Conservation (phyloP, 169 alveolate genomes). For the Cryptosporidium sp. region DNA sequence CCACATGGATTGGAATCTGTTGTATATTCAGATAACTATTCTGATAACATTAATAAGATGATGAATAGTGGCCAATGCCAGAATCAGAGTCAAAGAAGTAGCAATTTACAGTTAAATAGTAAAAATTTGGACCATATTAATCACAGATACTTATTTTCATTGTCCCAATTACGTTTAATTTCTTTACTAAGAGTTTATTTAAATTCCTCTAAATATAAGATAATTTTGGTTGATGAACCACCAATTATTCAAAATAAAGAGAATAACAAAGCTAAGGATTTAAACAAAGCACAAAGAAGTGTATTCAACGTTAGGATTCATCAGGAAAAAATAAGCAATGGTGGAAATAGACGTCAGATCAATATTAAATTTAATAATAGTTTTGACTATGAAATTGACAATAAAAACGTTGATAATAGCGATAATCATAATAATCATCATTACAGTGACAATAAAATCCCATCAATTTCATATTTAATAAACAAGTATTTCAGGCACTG, state of each 20-base stretch:
- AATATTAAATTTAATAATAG: conserved; percentile 13
- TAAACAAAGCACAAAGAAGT: neutral
- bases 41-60: neutral
- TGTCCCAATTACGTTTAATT: conserved; percentile 50
- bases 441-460: neutral
- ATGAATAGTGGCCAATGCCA: neutral
- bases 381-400: neutral
- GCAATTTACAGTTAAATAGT: neutral
- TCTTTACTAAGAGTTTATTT: conserved; percentile 46
- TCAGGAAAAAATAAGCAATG: neutral
- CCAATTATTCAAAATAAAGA: conserved; percentile 30
- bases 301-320: neutral
- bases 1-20: conserved; percentile 54
- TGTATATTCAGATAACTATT: conserved; percentile 30
- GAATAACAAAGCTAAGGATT: neutral
- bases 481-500: conserved; percentile 57
- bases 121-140: neutral
- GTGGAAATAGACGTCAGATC: conserved; percentile 1
- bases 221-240: conserved; percentile 52
- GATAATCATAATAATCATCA: neutral
- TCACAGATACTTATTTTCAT: conserved; percentile 18
- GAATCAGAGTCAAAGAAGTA: neutral
- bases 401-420: neutral
- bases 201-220: conserved; percentile 31
- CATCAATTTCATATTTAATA: conserved; percentile 46